Evolutionary conservation across 805 yeast genomes (phyloP), one percentile per base, ranked within the genome.

Genomic region (Wickerhamiella sergipiensis): DNA sequence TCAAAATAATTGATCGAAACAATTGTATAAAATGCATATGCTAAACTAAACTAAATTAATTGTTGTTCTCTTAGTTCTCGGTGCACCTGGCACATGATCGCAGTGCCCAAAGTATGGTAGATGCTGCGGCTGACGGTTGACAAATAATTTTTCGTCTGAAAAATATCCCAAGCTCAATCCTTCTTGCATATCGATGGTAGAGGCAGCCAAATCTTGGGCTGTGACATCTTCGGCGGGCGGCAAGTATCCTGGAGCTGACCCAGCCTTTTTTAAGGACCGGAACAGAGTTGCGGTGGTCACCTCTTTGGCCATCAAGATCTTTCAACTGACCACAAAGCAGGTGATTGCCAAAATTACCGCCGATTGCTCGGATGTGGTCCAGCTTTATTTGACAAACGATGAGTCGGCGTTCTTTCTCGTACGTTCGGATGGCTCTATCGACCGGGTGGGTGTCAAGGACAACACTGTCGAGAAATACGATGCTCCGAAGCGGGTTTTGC

Each of bases 291-390:
- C 64, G 9, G 61, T 69, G 13, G 61, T 67, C n/a, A 62, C 68
- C 3, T 61, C 71, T 9, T 57, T 67, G 23, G 68, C 67, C 36
- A 57, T 70, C 17, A 59, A 67, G 49, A 62, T 69, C n/a, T 70
- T 67, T 51, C 60, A 58, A 24, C 50, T 69, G 47, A 52, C 61
- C 44, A 63, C 71, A 15, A 57, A 61, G 45, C 69, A 66, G 51
- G 61, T 68, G 50, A 55, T 69, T 15, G 57, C 65, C 3, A 59
- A 61, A 43, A 57, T 67, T 13, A 61, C 68, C 2, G 43, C 67
- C 13, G 67, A 63, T 46, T 60, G 68, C 44, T 47, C 53, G 3
- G 60, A 59, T 15, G 64, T 61, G 10, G 58, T 57, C 7, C 72
- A 69, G 53, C 53, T 70, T 31, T 38, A 43, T 21, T 53, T 67